Conservation (phyloP, 805 yeast genomes). For the Wickerhamomyces chaumierensis region DNA sequence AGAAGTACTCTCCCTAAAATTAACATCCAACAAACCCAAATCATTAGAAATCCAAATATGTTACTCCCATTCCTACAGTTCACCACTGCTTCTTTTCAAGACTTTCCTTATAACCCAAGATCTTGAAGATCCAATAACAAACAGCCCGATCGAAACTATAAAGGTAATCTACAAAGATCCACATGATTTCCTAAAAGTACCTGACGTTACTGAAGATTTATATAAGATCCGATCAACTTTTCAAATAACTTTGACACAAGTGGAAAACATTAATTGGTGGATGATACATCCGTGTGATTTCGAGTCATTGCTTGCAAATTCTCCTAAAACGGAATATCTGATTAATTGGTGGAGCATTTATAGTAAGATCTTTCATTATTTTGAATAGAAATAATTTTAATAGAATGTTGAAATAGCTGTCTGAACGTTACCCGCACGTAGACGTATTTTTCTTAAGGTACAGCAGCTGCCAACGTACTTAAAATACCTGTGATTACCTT, state of each 20-base stretch:
- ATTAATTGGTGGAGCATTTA: conserved; percentile 20
- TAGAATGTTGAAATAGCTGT: no score
- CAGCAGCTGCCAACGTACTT: no score
- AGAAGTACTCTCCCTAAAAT: no score
- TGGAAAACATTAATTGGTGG: conserved; percentile 9
- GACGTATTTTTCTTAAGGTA: no score
- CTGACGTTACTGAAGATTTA: background rate
- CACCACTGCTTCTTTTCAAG: background rate
- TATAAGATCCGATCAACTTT: background rate
- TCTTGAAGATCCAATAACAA: background rate
- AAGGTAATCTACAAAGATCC: background rate
- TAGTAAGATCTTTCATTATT: conserved; percentile 2
- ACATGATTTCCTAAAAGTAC: background rate
- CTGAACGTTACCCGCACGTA: no score
- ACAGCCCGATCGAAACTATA: background rate
- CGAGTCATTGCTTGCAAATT: conserved; percentile 16
- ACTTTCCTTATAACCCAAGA: background rate
- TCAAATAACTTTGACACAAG: conserved; percentile 7
- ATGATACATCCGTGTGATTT: conserved; percentile 33
- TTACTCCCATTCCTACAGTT: background rate
- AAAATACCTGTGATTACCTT: no score
- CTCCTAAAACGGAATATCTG: conserved; percentile 13
- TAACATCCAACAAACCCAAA: no score
- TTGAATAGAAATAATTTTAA: no score
- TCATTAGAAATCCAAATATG: background rate